Base-by-base conservation (phyloP, 2,329 filamentous ascomycete species). In the Alternaria viburni region DNA sequence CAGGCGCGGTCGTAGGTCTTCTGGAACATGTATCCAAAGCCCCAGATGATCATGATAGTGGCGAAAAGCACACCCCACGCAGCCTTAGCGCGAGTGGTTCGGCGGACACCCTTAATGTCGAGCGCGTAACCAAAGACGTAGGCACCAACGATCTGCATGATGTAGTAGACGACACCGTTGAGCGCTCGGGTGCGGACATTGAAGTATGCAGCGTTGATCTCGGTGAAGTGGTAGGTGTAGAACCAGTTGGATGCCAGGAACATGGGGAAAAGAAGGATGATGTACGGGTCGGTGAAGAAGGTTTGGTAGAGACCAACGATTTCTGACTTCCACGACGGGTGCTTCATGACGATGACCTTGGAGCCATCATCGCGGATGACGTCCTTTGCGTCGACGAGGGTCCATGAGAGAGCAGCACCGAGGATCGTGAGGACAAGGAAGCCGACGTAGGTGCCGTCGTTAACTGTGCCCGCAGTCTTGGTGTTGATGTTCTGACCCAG, bases 241-340 rank as follows among this genome's bases (percentile, higher is more conserved):
- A 93, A 93, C 87, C 89, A 91, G 79, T 93, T 94, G 77, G 89
- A 91, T 52, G 89, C 87, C 75, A 92, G 86, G 82, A 94, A 93
- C 89, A 93, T 92, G 74, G 91, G 91, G 82, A 93, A 96, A 26
- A 95, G 85, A 17, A 90, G 80, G 59, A 94, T 66, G 72, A 96
- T 90, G 81, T 90, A 94, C 6, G 88, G 88, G 70, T 96, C 91
- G 30, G 85, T 85, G 54, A 82, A 81, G 60, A 97, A 81, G 1
- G 91, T 93, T 78, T 96, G 86, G 79, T 86, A 90, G 3, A 97
- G 87, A 59, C 93, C 93, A 17, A 86, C 67, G 65, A 97, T 80
- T 81, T 97, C 93, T 4, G 91, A 90, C 74, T 88, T 88, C 91
- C 92, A 96, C 55, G 91, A 92, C 4, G 93, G 93, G 80, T 96